Evolutionary conservation across 2,329 filamentous ascomycete genomes (phyloP), one percentile per base, ranked within the genome.

Genomic region (Colletotrichum coccodes): DNA sequence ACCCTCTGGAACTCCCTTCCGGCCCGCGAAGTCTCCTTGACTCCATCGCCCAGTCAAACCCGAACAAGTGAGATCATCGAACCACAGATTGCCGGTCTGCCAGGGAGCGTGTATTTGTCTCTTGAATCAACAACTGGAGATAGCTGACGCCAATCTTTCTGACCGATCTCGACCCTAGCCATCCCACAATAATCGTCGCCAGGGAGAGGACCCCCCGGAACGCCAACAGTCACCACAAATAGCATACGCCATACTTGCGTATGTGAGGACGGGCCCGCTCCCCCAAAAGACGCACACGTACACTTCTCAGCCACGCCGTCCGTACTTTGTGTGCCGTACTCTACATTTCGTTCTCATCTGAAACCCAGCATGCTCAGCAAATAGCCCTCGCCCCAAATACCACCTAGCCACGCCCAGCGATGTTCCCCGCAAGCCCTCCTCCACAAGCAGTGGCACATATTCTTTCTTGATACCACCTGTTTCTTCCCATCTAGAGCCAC

Each of bases 341-440:
- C 64, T 44, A 38, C n/a, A 34, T 36, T 30, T 64, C 36, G 47
- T 47, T 36, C 61, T 60, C 65, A 65, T 65, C 65, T 68, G 65
- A 68, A 68, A 68, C 65, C 61, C 40, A 38, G 61, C 60, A 60
- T 38, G 40, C 61, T 49, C 28, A 68, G 61, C 47, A 44, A 60
- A 21, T 49, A 54, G 34, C 61, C 40, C 54, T 34, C 47, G 40
- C 38, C 63, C 34, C 34, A 42, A 46, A 21, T 38, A 18, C 50
- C 16, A 44, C 40, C 42, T 28, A 18, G 57, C 32, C 23, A 23
- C 7, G 18, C 28, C n/a, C 65, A 65, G 47, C 47, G 61, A 54
- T 68, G 54, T 65, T 65, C 65, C 65, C 65, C 65, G 65, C 61
- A 65, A 60, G 60, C 16, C 18, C 32, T 32, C 28, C 54, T 28